Evolutionary conservation across 192 early-diverging fungal genomes (phyloP), one percentile per base, ranked within the genome.

Genomic region (Endogone sp.): DNA sequence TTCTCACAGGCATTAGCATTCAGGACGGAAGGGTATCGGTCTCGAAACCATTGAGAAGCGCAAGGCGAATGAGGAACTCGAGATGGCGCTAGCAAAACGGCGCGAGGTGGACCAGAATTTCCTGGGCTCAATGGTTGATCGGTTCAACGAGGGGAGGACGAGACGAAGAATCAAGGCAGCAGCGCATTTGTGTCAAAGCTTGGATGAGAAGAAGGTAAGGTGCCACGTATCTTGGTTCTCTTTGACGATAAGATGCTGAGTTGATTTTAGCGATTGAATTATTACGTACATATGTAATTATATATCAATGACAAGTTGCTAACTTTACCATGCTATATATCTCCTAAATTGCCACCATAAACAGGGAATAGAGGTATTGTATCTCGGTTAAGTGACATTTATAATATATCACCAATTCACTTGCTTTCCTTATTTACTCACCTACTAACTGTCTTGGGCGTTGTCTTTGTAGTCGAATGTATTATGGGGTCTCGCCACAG

Each of bases 11-110:
- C 22, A 16, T 20, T 21, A n/a, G 21, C 25, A 3, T 6, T 2
- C 2, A 66, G 81, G 76, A 26, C 70, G 83, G n/a, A 66, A 74
- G 8, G 83, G 83, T n/a, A 64, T 85, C 3, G 83, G 83, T 23
- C 70, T 80, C 72, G 83, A 82, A 9, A 62, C 70, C 6, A 25
- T 49, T n/a, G 16, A 71, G 56, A 84, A 81, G 54, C 68, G 76
- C 9, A 27, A 66, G 44, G 60, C 58, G 20, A 73, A 82, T 49
- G 83, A 82, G 57, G 62, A 76, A 27, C 32, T 77, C 2, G 70
- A 72, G 30, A 54, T 65, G 26, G 65, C 74, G 9, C 30, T 71
- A 29, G 63, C 62, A 0, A 70, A 75, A 24, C 66, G 65, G 23
- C 56, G 62, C 3, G 64, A 70, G 8, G 58, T 71, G 22, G 79